Conservation (phyloP, 2,329 filamentous ascomycete species). For the Ascochyta pisi region DNA sequence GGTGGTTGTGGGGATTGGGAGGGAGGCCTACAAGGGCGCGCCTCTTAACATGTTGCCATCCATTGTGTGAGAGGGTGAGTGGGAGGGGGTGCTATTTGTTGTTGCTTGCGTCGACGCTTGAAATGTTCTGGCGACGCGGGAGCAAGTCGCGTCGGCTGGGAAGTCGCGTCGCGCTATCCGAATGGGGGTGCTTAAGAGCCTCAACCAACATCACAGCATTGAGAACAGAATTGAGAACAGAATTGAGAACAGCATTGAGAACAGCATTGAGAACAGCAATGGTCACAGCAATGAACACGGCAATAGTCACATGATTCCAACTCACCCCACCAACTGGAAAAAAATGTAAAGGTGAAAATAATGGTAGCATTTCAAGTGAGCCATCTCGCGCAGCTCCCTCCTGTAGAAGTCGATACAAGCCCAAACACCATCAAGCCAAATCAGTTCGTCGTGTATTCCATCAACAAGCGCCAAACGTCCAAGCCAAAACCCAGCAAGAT, state of each 20-base stretch:
- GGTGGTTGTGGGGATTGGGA: background rate
- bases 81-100: background rate
- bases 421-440: background rate
- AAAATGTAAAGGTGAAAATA: background rate
- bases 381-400: background rate
- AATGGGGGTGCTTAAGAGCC: slow-evolving; percentile 4
- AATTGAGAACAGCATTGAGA: too few relatives aligned
- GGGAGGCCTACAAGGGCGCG: slow-evolving; percentile 38
- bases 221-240: too few relatives aligned
- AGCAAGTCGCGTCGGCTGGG: slow-evolving; percentile 8
- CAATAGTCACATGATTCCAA: too few relatives aligned
- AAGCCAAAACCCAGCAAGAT: background rate
- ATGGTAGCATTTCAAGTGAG: background rate
- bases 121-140: slow-evolving; percentile 3
- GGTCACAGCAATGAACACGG: too few relatives aligned
- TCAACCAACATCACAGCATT: background rate
- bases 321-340: too few relatives aligned
- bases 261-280: too few relatives aligned
- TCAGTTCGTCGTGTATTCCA: background rate
- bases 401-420: background rate
- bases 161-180: slow-evolving; percentile 16
- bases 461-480: background rate
- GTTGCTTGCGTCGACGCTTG: background rate
- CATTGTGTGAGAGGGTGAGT: background rate
- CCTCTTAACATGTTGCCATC: slow-evolving; percentile 37